phyloP scores from a whole-genome alignment of 2,329 filamentous ascomycete species.

The Talaromyces sp. region DNA sequence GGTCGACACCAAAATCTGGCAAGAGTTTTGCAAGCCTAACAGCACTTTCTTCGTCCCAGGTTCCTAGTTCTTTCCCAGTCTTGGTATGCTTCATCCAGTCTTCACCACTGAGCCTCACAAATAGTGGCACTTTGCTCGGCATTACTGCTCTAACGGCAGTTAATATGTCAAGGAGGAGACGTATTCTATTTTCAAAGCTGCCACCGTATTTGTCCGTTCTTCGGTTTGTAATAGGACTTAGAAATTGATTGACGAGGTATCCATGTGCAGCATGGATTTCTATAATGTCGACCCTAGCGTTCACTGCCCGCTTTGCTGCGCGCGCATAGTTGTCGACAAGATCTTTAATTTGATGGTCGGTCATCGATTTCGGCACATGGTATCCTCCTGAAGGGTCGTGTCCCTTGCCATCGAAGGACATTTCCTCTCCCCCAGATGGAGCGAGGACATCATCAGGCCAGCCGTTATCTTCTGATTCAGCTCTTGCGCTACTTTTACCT shows the following conservation, averaged over 20 bases:
- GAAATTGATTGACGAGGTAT: conserved; percentile 67
- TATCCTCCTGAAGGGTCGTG: conserved; percentile 45
- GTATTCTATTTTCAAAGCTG: conserved; percentile 58
- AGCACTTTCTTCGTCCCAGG: conserved; percentile 42
- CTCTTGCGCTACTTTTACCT: conserved; percentile 22
- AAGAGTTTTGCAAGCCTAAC: conserved; percentile 40
- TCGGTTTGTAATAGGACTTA: conserved; percentile 65
- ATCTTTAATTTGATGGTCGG: conserved; percentile 60
- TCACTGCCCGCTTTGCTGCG: conserved; percentile 57
- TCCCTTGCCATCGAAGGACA: conserved; percentile 35
- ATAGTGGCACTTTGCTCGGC: conserved; percentile 66
- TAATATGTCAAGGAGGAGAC: conserved; percentile 64
- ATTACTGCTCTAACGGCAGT: conserved; percentile 38
- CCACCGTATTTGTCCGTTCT: conserved; percentile 56
- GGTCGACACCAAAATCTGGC: conserved; percentile 41
- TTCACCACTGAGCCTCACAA: conserved; percentile 66
- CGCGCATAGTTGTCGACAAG: conserved; percentile 60
- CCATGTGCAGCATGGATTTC: conserved; percentile 78
- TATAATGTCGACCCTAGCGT: conserved; percentile 70
- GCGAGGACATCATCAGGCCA: conserved; percentile 50
- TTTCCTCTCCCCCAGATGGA: conserved; percentile 42
- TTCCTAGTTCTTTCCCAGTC: too few relatives aligned
- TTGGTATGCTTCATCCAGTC: conserved; percentile 63
- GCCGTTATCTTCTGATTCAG: conserved; percentile 52
- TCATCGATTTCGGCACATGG: conserved; percentile 60